Percentiles rank a stretch among this genome's conserved stretches.
Evolutionary conservation across 768 basidiomycete genomes (phyloP).

Genomic region (Suillus lakei): DNA sequence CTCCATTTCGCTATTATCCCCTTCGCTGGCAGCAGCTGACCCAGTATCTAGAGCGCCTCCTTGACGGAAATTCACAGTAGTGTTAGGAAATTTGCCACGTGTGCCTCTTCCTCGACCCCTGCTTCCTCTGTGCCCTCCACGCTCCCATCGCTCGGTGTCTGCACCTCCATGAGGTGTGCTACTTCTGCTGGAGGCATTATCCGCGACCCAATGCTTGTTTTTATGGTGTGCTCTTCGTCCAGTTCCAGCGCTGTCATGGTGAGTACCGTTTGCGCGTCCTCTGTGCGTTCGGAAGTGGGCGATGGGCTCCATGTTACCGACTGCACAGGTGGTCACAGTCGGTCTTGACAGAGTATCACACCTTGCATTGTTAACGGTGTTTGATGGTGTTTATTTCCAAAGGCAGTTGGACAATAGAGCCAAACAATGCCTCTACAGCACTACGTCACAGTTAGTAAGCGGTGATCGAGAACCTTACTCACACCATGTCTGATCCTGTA

Average conservation of each 20-base stretch:
- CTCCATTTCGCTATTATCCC: conserved; percentile 39
- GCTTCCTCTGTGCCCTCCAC: conserved; percentile 57
- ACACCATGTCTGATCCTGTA: conserved; percentile 25
- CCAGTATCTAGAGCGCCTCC: conserved; percentile 34
- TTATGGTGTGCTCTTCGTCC: conserved; percentile 41
- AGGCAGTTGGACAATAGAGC: conserved; percentile 10
- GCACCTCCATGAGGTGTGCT: conserved; percentile 40
- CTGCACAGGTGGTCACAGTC: conserved; percentile 7
- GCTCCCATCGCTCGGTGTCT: conserved; percentile 65
- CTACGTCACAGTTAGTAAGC: no score
- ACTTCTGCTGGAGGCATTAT: conserved; percentile 38
- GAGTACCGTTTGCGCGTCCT: conserved; percentile 25
- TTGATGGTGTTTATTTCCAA: conserved; percentile 16
- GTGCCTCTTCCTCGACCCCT: conserved; percentile 46
- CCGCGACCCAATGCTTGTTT: conserved; percentile 69
- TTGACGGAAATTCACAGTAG: conserved; percentile 41
- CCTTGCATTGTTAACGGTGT: conserved; percentile 7
- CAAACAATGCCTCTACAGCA: conserved; percentile 8
- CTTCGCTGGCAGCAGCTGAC: conserved; percentile 36
- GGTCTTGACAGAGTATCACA: background rate
- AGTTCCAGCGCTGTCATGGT: conserved; percentile 20
- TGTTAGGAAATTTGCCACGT: conserved; percentile 46
- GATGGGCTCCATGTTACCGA: conserved; percentile 32
- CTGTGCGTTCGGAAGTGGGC: conserved; percentile 25
- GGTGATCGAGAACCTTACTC: background rate